A percentile compares a stretch with the other conserved stretches of the same genome.
These are phyloP conservation scores for Populus davidiana DNA, from an alignment of 345 rosid genomes.

Conservation along the genomic window DNA sequence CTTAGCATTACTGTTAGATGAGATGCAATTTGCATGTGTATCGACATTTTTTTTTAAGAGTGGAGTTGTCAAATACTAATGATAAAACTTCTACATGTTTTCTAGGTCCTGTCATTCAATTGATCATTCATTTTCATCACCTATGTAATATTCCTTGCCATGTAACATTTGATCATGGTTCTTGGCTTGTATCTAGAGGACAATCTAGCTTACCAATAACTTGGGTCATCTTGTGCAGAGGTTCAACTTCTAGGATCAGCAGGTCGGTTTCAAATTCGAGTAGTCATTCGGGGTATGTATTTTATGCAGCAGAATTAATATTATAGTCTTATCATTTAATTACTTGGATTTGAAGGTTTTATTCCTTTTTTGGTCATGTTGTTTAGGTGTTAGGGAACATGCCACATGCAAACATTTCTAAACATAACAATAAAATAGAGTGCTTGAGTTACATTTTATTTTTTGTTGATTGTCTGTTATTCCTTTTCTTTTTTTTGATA, in stretches of 20 bases:
- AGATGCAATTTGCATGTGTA: background rate
- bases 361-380: background rate
- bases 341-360: background rate
- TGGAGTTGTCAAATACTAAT: background rate
- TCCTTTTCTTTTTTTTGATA: background rate
- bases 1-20: background rate
- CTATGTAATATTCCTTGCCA: conserved; percentile 25
- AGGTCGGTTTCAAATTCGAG: conserved; percentile 57
- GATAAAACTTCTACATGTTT: conserved; percentile 30
- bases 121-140: conserved; percentile 33
- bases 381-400: background rate
- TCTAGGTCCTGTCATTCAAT: conserved; percentile 34
- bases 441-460: background rate
- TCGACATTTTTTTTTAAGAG: background rate
- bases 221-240: conserved; percentile 38
- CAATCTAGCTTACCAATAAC: background rate
- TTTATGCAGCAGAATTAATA: background rate
- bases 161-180: background rate
- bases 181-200: background rate
- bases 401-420: background rate
- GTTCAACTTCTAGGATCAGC: conserved; percentile 49
- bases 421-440: background rate
- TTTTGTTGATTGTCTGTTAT: background rate
- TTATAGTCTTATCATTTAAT: conserved; percentile 2
- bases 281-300: conserved; percentile 59